These are phyloP conservation scores for Penicillium cosmopolitanum DNA, from an alignment of 495 filamentous ascomycete genomes.

Conservation along the genomic window DNA sequence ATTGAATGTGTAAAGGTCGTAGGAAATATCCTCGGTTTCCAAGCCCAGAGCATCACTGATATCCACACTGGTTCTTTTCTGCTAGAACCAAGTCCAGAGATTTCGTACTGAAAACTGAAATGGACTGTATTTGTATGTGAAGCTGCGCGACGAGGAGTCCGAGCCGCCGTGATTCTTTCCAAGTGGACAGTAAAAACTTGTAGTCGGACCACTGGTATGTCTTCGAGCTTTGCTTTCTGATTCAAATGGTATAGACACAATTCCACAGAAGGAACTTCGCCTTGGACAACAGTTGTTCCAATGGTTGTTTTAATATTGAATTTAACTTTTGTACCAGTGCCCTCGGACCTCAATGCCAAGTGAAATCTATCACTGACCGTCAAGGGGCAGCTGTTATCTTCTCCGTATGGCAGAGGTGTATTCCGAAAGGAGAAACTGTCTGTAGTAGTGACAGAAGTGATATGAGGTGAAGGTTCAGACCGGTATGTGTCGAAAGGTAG, in stretches of 20 bases:
- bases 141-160: not conserved
- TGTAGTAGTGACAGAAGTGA: not conserved
- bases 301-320: conserved; percentile 3
- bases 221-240: not conserved
- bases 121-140: not conserved
- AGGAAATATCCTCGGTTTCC: not conserved
- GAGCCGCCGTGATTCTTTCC: not conserved
- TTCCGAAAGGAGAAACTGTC: not conserved
- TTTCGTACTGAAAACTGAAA: not conserved
- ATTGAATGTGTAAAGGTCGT: conserved; percentile 8
- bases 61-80: not conserved
- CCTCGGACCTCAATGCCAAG: conserved; percentile 2
- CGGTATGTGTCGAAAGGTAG: conserved; percentile 7
- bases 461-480: not conserved
- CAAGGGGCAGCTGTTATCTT: not conserved
- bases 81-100: not conserved
- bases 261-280: not conserved
- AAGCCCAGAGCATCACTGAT: not conserved
- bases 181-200: not conserved
- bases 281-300: conserved; percentile 1
- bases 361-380: conserved; percentile 1
- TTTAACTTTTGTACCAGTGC: not conserved
- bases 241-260: not conserved
- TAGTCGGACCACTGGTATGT: conserved; percentile 1
- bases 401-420: not conserved